phyloP scores from a whole-genome alignment of 202 grass and related monocot genomes.

The Eragrostis tef region DNA sequence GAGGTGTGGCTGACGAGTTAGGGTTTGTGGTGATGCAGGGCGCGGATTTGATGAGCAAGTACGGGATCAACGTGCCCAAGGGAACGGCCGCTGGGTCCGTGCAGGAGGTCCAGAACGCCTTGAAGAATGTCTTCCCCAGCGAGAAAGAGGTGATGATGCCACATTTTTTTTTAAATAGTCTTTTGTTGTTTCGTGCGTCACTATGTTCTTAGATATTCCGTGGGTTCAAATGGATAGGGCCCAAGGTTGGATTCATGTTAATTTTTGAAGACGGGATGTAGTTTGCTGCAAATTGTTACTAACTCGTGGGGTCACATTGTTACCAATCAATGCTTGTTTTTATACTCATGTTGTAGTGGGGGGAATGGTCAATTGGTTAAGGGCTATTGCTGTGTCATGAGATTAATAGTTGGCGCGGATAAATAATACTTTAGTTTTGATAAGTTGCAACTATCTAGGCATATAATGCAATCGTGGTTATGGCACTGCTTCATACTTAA shows the following conservation, averaged over 20 bases:
- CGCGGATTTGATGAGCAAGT: slow-evolving; percentile 94
- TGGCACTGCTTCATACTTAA: not conserved
- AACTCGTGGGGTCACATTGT: not conserved
- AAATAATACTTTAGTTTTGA: not conserved
- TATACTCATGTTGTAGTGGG: not conserved
- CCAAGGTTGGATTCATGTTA: not conserved
- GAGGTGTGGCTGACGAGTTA: slow-evolving; percentile 25
- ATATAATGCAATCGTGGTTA: not conserved
- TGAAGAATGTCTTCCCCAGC: slow-evolving; percentile 72
- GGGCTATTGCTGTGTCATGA: not conserved
- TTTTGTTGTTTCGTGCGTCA: not conserved
- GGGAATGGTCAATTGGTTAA: not conserved
- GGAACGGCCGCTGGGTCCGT: slow-evolving; percentile 68
- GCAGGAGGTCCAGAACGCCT: slow-evolving; percentile 63
- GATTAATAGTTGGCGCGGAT: not conserved
- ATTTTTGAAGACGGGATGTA: slow-evolving; percentile 6
- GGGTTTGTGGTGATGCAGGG: slow-evolving; percentile 57
- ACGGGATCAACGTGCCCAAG: slow-evolving; percentile 86
- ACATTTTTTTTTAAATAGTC: not conserved
- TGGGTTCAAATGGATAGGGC: slow-evolving; percentile 1
- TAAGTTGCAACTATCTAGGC: not conserved
- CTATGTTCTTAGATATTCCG: not conserved
- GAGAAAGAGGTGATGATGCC: slow-evolving; percentile 86
- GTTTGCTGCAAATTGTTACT: not conserved
- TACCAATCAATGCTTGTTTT: not conserved